Conservation (phyloP, 2,329 filamentous ascomycete species). For the Phyllachora maydis region DNA sequence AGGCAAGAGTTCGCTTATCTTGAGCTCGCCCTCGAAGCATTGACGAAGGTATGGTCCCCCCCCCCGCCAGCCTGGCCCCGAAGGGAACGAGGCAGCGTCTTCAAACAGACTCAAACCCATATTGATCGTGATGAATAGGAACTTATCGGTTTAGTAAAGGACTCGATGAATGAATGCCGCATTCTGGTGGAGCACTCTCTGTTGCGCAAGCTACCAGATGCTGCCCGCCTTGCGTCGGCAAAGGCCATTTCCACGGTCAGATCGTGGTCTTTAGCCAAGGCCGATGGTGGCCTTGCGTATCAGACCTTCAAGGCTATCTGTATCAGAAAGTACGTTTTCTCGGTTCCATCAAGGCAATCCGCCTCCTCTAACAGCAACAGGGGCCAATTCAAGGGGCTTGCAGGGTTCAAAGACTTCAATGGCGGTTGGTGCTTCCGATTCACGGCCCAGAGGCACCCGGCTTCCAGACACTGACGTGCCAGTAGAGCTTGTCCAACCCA, state of each 20-base stretch:
- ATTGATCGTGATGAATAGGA: constrained; percentile 1
- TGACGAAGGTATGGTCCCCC: constrained; percentile 2
- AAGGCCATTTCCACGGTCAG: constrained; percentile 10
- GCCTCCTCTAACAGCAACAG: constrained; percentile 18
- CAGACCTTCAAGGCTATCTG: constrained; percentile 15
- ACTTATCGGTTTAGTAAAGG: neutral
- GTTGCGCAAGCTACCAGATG: constrained; percentile 1
- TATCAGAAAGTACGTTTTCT: constrained; percentile 23
- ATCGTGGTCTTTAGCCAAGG: constrained; percentile 5
- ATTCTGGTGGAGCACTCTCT: neutral
- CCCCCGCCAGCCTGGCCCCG: too few species aligned
- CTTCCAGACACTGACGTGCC: neutral
- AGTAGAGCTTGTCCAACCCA: constrained; percentile 3
- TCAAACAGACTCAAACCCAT: neutral
- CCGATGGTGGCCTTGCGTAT: constrained; percentile 5
- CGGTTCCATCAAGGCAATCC: constrained; percentile 11
- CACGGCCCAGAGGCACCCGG: neutral
- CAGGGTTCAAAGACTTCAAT: constrained; percentile 4
- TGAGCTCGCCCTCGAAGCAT: neutral
- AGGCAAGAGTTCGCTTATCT: constrained; percentile 3
- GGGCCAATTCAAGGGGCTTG: constrained; percentile 8
- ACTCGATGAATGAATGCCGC: neutral
- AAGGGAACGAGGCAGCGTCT: neutral
- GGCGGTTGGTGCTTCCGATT: constrained; percentile 4
- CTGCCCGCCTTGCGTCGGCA: constrained; percentile 1